Evolutionary conservation across 2,329 filamentous ascomycete genomes (phyloP).

Genomic region (Sarocladium strictum): DNA sequence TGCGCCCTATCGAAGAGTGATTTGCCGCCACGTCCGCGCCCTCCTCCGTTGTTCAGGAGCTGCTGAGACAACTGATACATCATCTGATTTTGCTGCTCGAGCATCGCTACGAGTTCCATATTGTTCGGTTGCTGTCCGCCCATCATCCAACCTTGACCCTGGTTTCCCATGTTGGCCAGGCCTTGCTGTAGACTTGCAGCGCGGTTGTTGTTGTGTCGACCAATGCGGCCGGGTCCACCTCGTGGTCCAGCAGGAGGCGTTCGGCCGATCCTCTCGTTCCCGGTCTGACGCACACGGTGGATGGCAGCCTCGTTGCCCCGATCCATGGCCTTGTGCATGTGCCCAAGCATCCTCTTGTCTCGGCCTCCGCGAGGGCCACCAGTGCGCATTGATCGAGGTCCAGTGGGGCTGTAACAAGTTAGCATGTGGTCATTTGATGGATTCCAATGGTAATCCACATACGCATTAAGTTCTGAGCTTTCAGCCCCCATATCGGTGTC

Average conservation of each 20-base stretch:
- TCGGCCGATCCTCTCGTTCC: conserved; percentile 69
- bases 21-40: conserved; percentile 38
- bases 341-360: conserved; percentile 78
- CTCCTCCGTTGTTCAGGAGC: conserved; percentile 50
- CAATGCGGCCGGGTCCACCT: conserved; percentile 45
- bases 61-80: conserved; percentile 70
- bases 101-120: conserved; percentile 63
- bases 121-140: conserved; percentile 40
- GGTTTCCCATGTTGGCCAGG: conserved; percentile 36
- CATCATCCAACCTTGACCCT: conserved; percentile 38
- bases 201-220: conserved; percentile 47
- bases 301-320: conserved; percentile 68
- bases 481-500: conserved; percentile 71
- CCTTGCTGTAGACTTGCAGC: conserved; percentile 44
- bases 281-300: conserved; percentile 70
- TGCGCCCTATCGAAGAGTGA: conserved; percentile 74
- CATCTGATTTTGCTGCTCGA: conserved; percentile 83
- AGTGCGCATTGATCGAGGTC: conserved; percentile 90
- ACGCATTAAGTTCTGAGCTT: conserved; percentile 50
- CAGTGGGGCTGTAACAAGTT: conserved; percentile 67
- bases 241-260: conserved; percentile 68
- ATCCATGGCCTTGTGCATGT: conserved; percentile 78
- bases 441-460: conserved; percentile 28
- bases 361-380: conserved; percentile 53
- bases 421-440: conserved; percentile 22